Evolutionary conservation across 2,329 filamentous ascomycete species (phyloP).

Genomic region (Diplodia seriata): DNA sequence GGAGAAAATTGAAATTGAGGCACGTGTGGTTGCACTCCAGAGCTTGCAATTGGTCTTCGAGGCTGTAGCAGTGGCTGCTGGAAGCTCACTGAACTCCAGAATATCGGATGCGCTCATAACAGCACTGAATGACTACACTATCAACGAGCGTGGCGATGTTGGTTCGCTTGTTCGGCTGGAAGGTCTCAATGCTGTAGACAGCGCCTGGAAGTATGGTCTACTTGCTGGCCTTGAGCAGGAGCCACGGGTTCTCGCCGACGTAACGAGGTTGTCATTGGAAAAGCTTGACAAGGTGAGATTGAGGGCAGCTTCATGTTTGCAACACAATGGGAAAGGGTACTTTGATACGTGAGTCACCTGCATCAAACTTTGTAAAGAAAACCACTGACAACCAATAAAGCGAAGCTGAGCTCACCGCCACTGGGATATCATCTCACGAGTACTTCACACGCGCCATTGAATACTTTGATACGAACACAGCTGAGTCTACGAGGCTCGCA

Average conservation of each 20-base stretch:
- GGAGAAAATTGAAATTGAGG: constrained; percentile 50
- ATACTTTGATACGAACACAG: not conserved
- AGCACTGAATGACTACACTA: constrained; percentile 86
- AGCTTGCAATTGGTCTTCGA: constrained; percentile 48
- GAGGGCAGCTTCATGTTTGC: constrained; percentile 41
- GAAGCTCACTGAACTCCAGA: constrained; percentile 35
- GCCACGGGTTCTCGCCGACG: constrained; percentile 44
- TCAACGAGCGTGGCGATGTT: constrained; percentile 85
- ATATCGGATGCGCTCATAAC: constrained; percentile 44
- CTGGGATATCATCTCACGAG: constrained; percentile 62
- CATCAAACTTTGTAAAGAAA: not conserved
- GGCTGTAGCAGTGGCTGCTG: constrained; percentile 1
- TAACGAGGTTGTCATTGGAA: constrained; percentile 78
- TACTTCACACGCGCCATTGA: constrained; percentile 65
- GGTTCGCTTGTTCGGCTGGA: constrained; percentile 85
- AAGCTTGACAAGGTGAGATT: constrained; percentile 85
- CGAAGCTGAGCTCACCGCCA: constrained; percentile 31
- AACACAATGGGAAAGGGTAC: constrained; percentile 31
- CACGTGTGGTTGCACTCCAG: constrained; percentile 52
- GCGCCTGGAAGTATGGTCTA: constrained; percentile 40
- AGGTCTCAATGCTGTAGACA: constrained; percentile 72
- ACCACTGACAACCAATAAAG: constrained; percentile 16
- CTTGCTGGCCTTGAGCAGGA: constrained; percentile 35
- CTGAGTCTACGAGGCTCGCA: constrained; percentile 40
- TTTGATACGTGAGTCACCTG: constrained; percentile 18